A percentile compares a stretch with the other conserved stretches of the same genome.
phyloP scores from a whole-genome alignment of 2,329 filamentous ascomycete genomes.

The Aspergillus sergii region DNA sequence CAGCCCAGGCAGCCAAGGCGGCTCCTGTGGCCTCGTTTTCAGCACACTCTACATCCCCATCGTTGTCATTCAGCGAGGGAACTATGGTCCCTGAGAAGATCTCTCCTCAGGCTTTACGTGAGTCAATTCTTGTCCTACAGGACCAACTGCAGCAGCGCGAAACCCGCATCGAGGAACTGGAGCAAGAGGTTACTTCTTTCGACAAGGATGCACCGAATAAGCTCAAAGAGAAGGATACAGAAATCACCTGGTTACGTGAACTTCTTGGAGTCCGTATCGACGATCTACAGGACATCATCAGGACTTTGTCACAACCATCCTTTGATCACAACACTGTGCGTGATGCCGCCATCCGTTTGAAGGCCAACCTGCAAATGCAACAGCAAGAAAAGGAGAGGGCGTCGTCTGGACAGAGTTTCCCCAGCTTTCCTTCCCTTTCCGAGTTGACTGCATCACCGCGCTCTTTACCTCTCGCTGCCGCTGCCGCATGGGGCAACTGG shows the following conservation, averaged over 20 bases:
- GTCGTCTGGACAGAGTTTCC: constrained; percentile 67
- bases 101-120: constrained; percentile 89
- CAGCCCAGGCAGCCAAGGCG: constrained; percentile 55
- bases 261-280: constrained; percentile 86
- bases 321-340: constrained; percentile 80
- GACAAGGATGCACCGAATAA: constrained; percentile 79
- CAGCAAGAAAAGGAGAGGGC: constrained; percentile 90
- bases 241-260: constrained; percentile 93
- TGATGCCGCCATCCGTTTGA: constrained; percentile 88
- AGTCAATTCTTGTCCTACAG: constrained; percentile 94
- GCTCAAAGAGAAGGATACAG: constrained; percentile 87
- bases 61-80: constrained; percentile 47
- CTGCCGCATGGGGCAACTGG: constrained; percentile 98
- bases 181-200: constrained; percentile 67
- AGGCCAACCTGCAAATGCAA: constrained; percentile 96
- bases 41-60: constrained; percentile 50
- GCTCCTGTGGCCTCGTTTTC: constrained; percentile 39
- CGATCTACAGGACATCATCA: constrained; percentile 90
- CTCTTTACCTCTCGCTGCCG: constrained; percentile 76
- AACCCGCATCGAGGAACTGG: constrained; percentile 82
- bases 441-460: constrained; percentile 78
- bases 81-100: constrained; percentile 75
- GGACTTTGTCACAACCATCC: constrained; percentile 70
- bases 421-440: constrained; percentile 76
- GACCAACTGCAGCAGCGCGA: constrained; percentile 96